A percentile compares a stretch with the other conserved stretches of the same genome.
phyloP scores from a whole-genome alignment of 2,329 filamentous ascomycete species.

The Tolypocladium tundrense region DNA sequence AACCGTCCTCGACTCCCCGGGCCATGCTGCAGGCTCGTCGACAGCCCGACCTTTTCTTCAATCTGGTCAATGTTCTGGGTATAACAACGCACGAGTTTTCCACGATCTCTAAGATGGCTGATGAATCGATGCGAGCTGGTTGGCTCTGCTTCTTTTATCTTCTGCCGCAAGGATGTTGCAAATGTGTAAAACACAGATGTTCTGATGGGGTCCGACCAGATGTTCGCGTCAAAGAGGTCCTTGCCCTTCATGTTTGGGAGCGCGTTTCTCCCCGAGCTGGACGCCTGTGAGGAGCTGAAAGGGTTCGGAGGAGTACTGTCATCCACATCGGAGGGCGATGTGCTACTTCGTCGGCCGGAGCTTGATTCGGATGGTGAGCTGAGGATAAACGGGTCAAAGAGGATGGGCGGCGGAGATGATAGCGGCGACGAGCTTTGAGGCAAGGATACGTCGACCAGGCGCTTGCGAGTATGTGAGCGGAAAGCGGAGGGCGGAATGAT shows the following conservation, averaged over 20 bases:
- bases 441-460: conserved; percentile 11
- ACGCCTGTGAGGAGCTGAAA: conserved; percentile 27
- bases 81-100: conserved; percentile 61
- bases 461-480: conserved; percentile 10
- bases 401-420: conserved; percentile 43
- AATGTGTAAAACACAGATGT: conserved; percentile 67
- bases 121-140: conserved; percentile 62
- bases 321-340: conserved; percentile 33
- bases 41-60: conserved; percentile 59
- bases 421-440: conserved; percentile 40
- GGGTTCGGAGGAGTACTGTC: conserved; percentile 30
- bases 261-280: conserved; percentile 19
- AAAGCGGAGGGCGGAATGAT: conserved; percentile 15
- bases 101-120: conserved; percentile 52
- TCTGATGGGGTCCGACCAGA: conserved; percentile 57
- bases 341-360: conserved; percentile 24
- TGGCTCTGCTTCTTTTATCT: conserved; percentile 50
- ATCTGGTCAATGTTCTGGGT: conserved; percentile 69
- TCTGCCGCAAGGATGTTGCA: conserved; percentile 55
- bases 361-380: conserved; percentile 25
- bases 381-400: conserved; percentile 40
- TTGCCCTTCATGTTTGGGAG: conserved; percentile 58
- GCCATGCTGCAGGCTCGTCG: conserved; percentile 50
- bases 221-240: conserved; percentile 60
- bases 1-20: conserved; percentile 53